Evolutionary conservation across 139 green algal species (phyloP).

Genomic region (Ettlia oleoabundans): DNA sequence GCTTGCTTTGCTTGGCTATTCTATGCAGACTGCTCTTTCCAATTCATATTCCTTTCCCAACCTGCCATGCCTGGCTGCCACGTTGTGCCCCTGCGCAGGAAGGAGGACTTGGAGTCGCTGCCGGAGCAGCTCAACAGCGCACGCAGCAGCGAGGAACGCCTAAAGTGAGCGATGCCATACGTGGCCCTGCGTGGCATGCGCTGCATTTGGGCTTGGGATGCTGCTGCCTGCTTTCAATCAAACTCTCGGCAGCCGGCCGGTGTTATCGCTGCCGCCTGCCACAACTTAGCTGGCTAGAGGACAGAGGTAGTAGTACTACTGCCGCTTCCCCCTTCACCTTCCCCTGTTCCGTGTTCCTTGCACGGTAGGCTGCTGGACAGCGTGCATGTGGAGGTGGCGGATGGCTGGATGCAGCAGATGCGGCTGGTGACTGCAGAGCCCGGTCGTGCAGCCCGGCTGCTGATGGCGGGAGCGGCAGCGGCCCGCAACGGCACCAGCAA

Average conservation of each 20-base stretch:
- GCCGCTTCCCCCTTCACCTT: too few species aligned
- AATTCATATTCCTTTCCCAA: too few species aligned
- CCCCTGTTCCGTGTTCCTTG: neutral
- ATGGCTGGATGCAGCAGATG: conserved; percentile 42
- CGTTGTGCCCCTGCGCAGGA: too few species aligned
- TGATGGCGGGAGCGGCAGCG: conserved; percentile 9
- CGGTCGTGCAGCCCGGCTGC: conserved; percentile 19
- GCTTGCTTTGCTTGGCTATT: too few species aligned
- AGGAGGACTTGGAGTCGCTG: conserved; percentile 24
- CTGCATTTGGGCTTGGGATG: neutral
- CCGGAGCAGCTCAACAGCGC: conserved; percentile 28
- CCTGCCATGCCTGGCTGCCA: too few species aligned
- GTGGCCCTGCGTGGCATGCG: too few species aligned
- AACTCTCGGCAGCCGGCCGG: neutral
- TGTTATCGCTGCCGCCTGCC: neutral
- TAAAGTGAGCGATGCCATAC: conserved; percentile 23
- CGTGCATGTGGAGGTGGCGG: conserved; percentile 36
- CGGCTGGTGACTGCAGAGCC: conserved; percentile 25
- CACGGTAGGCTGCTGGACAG: conserved; percentile 25
- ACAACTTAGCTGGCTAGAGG: too few species aligned
- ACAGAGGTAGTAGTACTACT: too few species aligned
- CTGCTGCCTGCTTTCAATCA: neutral
- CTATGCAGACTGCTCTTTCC: too few species aligned
- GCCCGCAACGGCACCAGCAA: neutral
- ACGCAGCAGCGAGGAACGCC: conserved; percentile 41